Evolutionary conservation across 1,139 yeast species (phyloP).

Genomic region (Lodderomyces margitis): DNA sequence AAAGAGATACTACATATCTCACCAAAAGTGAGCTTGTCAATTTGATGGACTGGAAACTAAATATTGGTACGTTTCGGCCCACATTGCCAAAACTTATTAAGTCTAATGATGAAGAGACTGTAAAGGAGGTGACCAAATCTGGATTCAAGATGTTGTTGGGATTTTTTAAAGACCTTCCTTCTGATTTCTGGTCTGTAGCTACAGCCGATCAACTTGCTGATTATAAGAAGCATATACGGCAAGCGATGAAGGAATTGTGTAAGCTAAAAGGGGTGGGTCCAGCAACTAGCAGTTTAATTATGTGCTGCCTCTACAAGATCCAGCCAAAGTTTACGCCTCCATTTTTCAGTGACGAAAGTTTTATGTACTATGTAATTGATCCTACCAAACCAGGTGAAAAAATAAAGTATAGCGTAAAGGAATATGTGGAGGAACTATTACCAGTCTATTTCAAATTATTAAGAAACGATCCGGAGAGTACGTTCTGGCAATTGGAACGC

Average conservation of each 20-base stretch:
- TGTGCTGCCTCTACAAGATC: conserved; percentile 30
- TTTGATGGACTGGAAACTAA: conserved; percentile 51
- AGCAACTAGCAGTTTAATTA: conserved; percentile 47
- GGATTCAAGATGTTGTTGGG: conserved; percentile 29
- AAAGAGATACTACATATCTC: conserved; percentile 22
- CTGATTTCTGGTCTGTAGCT: conserved; percentile 6
- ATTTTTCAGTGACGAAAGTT: conserved; percentile 50
- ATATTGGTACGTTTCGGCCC: conserved; percentile 49
- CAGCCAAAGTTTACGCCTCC: conserved; percentile 35
- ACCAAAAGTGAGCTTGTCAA: conserved; percentile 36
- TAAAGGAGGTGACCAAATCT: conserved; percentile 25
- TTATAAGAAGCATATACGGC: conserved; percentile 21
- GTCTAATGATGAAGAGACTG: conserved; percentile 30
- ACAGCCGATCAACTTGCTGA: conserved; percentile 9
- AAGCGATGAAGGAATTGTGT: conserved; percentile 29
- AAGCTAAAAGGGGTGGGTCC: conserved; percentile 50
- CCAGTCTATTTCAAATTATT: conserved; percentile 24
- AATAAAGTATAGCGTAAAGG: conserved; percentile 43
- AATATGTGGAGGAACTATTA: conserved; percentile 36
- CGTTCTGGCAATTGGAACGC: conserved; percentile 26
- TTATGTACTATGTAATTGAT: conserved; percentile 34
- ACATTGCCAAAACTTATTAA: conserved; percentile 40
- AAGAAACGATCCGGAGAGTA: conserved; percentile 8
- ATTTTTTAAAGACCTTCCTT: conserved; percentile 12
- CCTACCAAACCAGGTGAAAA: conserved; percentile 24